phyloP scores from a whole-genome alignment of 2,329 filamentous ascomycete species.

The Pyricularia sp. region DNA sequence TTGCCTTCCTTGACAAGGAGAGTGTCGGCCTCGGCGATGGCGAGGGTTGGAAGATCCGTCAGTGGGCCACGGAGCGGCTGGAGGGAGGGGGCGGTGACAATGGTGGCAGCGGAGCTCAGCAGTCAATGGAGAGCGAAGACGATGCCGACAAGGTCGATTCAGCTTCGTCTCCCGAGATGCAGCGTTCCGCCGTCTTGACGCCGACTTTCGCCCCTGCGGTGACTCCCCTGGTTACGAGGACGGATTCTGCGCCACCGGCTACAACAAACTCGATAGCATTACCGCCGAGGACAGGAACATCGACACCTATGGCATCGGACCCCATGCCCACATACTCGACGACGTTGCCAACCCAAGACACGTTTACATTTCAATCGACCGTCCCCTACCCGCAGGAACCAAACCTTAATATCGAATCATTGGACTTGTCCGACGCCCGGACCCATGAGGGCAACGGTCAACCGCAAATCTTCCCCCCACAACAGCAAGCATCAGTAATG shows the following conservation, averaged over 20 bases:
- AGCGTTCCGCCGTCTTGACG: constrained; percentile 21
- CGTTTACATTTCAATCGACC: constrained; percentile 61
- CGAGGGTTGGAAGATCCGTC: constrained; percentile 56
- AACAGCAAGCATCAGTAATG: constrained; percentile 8
- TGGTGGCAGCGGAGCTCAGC: constrained; percentile 19
- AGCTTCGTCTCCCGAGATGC: constrained; percentile 47
- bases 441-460: constrained; percentile 26
- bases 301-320: neutral
- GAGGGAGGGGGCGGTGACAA: constrained; percentile 48
- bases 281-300: constrained; percentile 9
- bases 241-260: constrained; percentile 24
- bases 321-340: constrained; percentile 11
- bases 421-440: constrained; percentile 46
- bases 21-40: constrained; percentile 70
- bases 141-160: constrained; percentile 55
- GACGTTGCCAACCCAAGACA: constrained; percentile 43
- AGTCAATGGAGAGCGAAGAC: constrained; percentile 35
- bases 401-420: constrained; percentile 51
- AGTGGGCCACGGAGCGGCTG: constrained; percentile 60
- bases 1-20: constrained; percentile 77
- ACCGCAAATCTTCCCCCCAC: constrained; percentile 15
- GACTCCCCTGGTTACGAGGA: constrained; percentile 19
- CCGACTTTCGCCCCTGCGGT: constrained; percentile 20
- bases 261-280: constrained; percentile 10
- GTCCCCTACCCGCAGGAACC: constrained; percentile 49